A percentile compares a stretch with the other conserved stretches of the same genome.
Evolutionary conservation across 2,329 filamentous ascomycete species (phyloP).

Genomic region (Cladorrhinum sp.): DNA sequence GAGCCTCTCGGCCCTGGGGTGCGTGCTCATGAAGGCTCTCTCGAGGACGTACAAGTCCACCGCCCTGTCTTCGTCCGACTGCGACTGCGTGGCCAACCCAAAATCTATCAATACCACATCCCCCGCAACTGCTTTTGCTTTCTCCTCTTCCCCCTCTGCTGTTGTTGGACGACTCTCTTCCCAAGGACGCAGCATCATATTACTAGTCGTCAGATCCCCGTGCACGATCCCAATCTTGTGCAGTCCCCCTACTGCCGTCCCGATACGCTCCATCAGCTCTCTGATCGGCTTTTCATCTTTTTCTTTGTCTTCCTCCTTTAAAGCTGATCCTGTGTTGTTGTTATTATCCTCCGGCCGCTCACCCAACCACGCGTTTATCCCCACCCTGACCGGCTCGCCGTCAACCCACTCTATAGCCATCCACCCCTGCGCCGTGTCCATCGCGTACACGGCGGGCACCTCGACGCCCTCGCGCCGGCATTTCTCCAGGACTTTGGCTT

Average conservation of each 20-base stretch:
- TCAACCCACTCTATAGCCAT: conserved; percentile 82
- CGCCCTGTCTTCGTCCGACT: conserved; percentile 86
- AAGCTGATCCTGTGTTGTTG: neutral
- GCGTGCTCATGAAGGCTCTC: conserved; percentile 89
- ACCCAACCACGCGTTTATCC: conserved; percentile 66
- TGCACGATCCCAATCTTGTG: conserved; percentile 85
- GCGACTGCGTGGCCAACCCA: conserved; percentile 77
- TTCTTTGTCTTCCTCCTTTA: conserved; percentile 21
- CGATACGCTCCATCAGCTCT: conserved; percentile 67
- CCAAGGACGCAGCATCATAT: conserved; percentile 73
- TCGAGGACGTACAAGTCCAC: conserved; percentile 97
- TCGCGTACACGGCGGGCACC: conserved; percentile 77
- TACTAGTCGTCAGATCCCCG: conserved; percentile 95
- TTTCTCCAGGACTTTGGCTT: conserved; percentile 79
- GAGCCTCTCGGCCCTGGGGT: conserved; percentile 76
- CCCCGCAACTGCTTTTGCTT: conserved; percentile 50
- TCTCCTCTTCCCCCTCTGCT: conserved; percentile 13
- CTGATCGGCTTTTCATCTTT: conserved; percentile 50
- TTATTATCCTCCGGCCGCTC: conserved; percentile 41
- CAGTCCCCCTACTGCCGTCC: conserved; percentile 67
- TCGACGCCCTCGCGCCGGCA: conserved; percentile 74
- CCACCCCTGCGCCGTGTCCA: conserved; percentile 65
- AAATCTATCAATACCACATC: conserved; percentile 93
- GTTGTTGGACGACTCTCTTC: conserved; percentile 17
- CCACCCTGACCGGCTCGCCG: conserved; percentile 66